Percentiles rank a stretch among this genome's conserved stretches.
These are phyloP conservation scores for Sporisorium exsertum DNA, from an alignment of 1,284 basidiomycete genomes.

Conservation along the genomic window DNA sequence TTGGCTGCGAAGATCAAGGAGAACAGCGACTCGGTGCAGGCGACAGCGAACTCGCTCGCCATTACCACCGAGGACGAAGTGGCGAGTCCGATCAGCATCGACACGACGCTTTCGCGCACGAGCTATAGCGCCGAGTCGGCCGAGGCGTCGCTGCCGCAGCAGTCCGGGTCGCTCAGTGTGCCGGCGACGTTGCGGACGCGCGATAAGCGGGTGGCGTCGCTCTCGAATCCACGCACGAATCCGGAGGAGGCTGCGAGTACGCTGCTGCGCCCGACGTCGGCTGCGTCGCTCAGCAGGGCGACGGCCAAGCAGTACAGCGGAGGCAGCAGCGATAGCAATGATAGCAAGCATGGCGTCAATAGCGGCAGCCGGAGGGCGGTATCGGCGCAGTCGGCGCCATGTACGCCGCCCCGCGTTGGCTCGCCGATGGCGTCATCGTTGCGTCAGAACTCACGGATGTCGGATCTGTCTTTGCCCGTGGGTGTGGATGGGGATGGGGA, in stretches of 20 bases:
- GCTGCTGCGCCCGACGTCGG: conserved; percentile 24
- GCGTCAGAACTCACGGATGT: conserved; percentile 2
- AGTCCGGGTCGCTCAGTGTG: conserved; percentile 24
- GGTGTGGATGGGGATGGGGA: conserved; percentile 6
- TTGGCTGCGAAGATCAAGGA: conserved; percentile 33
- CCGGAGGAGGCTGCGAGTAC: background rate
- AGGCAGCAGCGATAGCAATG: background rate
- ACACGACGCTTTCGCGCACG: conserved; percentile 13
- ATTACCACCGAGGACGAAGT: conserved; percentile 28
- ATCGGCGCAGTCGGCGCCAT: conserved; percentile 43
- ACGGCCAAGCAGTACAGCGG: background rate
- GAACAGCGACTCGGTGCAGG: conserved; percentile 19
- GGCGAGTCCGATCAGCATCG: conserved; percentile 8
- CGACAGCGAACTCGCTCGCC: conserved; percentile 28
- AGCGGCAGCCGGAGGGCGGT: conserved; percentile 7
- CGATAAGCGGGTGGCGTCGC: conserved; percentile 44
- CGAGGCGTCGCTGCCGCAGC: background rate
- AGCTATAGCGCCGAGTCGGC: conserved; percentile 8
- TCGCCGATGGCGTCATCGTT: conserved; percentile 13
- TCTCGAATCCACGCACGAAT: conserved; percentile 30
- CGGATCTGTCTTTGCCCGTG: conserved; percentile 1
- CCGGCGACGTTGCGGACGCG: conserved; percentile 26
- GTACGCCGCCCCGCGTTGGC: conserved; percentile 41
- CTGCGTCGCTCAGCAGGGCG: conserved; percentile 10
- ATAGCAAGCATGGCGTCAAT: too few species aligned